A percentile compares a stretch with the other conserved stretches of the same genome.
Conservation (phyloP, 2,329 filamentous ascomycete species). For the Leptoxyphium fumago region DNA sequence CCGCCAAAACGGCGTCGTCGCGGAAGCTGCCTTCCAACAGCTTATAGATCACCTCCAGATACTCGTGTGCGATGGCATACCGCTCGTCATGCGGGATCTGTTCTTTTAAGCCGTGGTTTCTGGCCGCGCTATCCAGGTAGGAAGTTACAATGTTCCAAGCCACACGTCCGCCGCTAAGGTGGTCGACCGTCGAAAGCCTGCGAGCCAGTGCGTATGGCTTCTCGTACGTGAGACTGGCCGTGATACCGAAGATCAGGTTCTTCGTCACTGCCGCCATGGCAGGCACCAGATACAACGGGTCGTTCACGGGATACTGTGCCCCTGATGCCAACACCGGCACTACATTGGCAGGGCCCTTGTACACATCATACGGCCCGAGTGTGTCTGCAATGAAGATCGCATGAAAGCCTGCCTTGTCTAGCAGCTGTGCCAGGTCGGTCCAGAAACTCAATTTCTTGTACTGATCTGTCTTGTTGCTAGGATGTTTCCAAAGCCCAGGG, state of each 20-base stretch:
- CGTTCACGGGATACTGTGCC: slow-evolving; percentile 54
- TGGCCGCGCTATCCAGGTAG: slow-evolving; percentile 33
- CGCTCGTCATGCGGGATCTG: slow-evolving; percentile 36
- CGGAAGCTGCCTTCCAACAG: slow-evolving; percentile 18
- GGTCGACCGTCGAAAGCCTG: slow-evolving; percentile 23
- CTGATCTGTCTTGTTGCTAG: slow-evolving; percentile 14
- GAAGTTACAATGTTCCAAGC: slow-evolving; percentile 39
- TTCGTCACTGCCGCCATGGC: slow-evolving; percentile 33
- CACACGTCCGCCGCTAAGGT: slow-evolving; percentile 22
- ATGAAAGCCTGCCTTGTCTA: slow-evolving; percentile 36
- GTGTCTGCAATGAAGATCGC: slow-evolving; percentile 38
- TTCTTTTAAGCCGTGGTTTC: slow-evolving; percentile 32
- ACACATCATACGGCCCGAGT: slow-evolving; percentile 33
- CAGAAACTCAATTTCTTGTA: slow-evolving; percentile 31
- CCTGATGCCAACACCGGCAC: slow-evolving; percentile 42
- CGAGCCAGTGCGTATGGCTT: slow-evolving; percentile 22
- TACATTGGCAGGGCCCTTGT: slow-evolving; percentile 19
- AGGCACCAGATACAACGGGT: slow-evolving; percentile 27
- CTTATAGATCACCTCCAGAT: slow-evolving; percentile 20
- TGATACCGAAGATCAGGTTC: slow-evolving; percentile 26
- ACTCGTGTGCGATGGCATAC: slow-evolving; percentile 35
- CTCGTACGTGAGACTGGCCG: slow-evolving; percentile 24
- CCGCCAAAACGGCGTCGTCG: slow-evolving; percentile 27
- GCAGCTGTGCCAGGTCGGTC: slow-evolving; percentile 32
- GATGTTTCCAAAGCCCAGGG: slow-evolving; percentile 22